These are phyloP conservation scores for Hanseniaspora thailandica DNA, from an alignment of 805 yeast species.

Conservation along the genomic window DNA sequence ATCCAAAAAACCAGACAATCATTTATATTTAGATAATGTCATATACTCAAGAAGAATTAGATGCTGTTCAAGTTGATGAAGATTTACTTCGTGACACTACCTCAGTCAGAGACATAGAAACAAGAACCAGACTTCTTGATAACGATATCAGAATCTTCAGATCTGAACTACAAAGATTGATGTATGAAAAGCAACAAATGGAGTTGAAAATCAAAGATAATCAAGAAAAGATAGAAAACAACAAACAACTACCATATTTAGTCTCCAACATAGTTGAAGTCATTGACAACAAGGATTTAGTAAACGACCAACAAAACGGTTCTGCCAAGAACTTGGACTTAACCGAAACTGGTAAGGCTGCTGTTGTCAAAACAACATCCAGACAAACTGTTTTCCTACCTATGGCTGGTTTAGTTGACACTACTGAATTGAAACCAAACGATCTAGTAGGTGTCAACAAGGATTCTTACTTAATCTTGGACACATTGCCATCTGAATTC, in stretches of 20 bases:
- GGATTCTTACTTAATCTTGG: constrained; percentile 85
- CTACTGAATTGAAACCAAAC: constrained; percentile 85
- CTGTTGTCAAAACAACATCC: constrained; percentile 93
- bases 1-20: background rate
- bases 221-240: constrained; percentile 88
- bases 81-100: constrained; percentile 30
- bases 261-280: constrained; percentile 96
- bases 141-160: constrained; percentile 92
- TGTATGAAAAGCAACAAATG: constrained; percentile 90
- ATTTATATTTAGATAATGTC: constrained; percentile 14
- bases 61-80: constrained; percentile 55
- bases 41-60: constrained; percentile 48
- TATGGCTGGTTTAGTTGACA: constrained; percentile 87
- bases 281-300: constrained; percentile 56
- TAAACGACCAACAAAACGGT: constrained; percentile 71
- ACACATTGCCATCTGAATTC: constrained; percentile 91
- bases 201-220: constrained; percentile 87
- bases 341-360: constrained; percentile 87
- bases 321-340: constrained; percentile 78
- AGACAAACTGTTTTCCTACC: constrained; percentile 96
- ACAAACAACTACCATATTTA: constrained; percentile 86
- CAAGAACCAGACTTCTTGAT: constrained; percentile 77
- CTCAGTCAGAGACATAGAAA: constrained; percentile 70
- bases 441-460: constrained; percentile 96
- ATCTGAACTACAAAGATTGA: constrained; percentile 78